These are phyloP conservation scores for Globisporangium lucens DNA, from an alignment of 352 stramenopile species.

Conservation along the genomic window DNA sequence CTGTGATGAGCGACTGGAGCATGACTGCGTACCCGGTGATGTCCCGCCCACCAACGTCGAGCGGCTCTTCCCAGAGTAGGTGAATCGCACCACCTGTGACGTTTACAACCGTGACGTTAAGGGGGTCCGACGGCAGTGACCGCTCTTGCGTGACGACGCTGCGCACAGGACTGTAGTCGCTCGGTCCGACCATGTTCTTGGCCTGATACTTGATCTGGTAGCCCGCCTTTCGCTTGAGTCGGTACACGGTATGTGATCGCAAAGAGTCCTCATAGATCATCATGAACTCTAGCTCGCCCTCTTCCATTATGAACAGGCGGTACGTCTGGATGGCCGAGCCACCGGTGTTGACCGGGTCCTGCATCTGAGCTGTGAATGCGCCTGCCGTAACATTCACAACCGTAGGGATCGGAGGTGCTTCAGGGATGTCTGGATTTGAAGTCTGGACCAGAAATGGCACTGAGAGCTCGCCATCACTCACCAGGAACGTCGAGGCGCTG, in stretches of 20 bases:
- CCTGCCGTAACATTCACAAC: slow-evolving; percentile 41
- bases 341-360: slow-evolving; percentile 41
- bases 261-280: slow-evolving; percentile 26
- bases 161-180: slow-evolving; percentile 25
- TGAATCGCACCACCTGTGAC: slow-evolving; percentile 40
- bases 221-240: slow-evolving; percentile 23
- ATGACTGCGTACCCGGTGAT: slow-evolving; percentile 50
- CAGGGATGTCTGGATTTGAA: slow-evolving; percentile 35
- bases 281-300: slow-evolving; percentile 22
- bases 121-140: slow-evolving; percentile 39
- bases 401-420: slow-evolving; percentile 28
- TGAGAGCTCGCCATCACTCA: slow-evolving; percentile 29
- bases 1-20: slow-evolving; percentile 18
- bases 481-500: slow-evolving; percentile 26
- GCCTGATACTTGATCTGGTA: slow-evolving; percentile 56
- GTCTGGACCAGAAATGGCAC: slow-evolving; percentile 25
- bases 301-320: slow-evolving; percentile 30
- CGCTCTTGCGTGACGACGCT: slow-evolving; percentile 32
- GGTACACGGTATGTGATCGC: slow-evolving; percentile 29
- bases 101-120: slow-evolving; percentile 23
- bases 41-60: slow-evolving; percentile 44
- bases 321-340: slow-evolving; percentile 43
- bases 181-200: slow-evolving; percentile 43
- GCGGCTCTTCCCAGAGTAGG: slow-evolving; percentile 47
- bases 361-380: slow-evolving; percentile 53